Percentiles rank a stretch among this genome's conserved stretches.
phyloP scores from a whole-genome alignment of 495 filamentous ascomycete genomes.

The Aspergillus baeticus region DNA sequence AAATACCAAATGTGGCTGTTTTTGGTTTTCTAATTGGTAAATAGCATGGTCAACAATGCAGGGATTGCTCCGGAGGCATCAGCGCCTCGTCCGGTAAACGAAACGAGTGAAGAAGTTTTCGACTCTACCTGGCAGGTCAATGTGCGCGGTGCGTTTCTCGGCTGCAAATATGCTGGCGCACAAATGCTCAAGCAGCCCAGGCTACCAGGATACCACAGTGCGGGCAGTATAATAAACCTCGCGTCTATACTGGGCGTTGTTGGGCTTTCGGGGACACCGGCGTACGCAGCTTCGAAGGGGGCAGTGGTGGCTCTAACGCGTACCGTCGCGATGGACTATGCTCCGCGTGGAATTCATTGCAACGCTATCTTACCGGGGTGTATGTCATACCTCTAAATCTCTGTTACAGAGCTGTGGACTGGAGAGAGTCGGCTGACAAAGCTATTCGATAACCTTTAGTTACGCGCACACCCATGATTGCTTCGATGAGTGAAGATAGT shows the following conservation, averaged over 20 bases:
- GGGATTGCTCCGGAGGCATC: background rate
- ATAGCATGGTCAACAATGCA: slow-evolving; percentile 1
- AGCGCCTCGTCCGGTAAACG: background rate
- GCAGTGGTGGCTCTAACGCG: background rate
- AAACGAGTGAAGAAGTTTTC: background rate
- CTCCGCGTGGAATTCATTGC: background rate
- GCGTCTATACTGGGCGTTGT: background rate
- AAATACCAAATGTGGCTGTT: too few relatives aligned
- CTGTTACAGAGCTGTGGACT: too few relatives aligned
- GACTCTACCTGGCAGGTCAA: background rate
- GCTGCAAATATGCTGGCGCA: background rate
- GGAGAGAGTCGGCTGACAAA: too few relatives aligned
- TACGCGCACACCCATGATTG: background rate
- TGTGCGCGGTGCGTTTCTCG: background rate
- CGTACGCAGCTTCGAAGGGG: slow-evolving; percentile 1
- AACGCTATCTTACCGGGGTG: background rate
- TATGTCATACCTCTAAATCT: too few relatives aligned
- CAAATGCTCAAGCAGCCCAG: background rate
- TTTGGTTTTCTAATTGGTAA: background rate
- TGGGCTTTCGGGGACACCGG: background rate
- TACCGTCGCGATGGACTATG: background rate
- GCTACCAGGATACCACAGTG: background rate
- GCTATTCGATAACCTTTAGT: too few relatives aligned
- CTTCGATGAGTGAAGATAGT: background rate
- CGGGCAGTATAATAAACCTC: background rate